Percentiles rank a stretch among this genome's conserved stretches.
Evolutionary conservation across 2,329 filamentous ascomycete species (phyloP).

Genomic region (Trichoderma asperellum): DNA sequence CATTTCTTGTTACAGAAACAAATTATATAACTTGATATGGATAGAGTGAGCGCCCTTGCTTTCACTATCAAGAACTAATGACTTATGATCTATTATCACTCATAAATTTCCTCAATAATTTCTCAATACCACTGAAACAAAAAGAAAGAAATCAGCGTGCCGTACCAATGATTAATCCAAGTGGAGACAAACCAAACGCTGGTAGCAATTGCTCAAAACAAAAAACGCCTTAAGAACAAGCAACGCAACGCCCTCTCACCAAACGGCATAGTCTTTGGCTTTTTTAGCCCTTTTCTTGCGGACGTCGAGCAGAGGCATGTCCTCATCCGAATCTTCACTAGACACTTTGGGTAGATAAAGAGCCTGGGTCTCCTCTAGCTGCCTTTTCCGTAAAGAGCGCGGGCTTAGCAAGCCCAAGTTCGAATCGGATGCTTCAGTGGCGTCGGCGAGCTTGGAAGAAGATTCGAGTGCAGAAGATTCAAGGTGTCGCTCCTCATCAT

Average conservation of each 20-base stretch:
- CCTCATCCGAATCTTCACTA: background rate
- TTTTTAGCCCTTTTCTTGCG: background rate
- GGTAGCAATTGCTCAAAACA: background rate
- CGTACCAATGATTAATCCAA: too few relatives aligned
- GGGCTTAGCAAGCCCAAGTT: background rate
- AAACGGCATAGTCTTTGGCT: background rate
- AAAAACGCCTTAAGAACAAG: background rate
- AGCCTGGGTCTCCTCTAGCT: background rate
- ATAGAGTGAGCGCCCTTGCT: background rate
- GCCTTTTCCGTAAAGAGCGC: background rate
- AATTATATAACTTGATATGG: constrained; percentile 1
- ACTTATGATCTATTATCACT: background rate
- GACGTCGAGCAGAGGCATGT: background rate
- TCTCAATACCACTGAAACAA: background rate
- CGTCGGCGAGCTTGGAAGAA: background rate
- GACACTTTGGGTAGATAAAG: background rate
- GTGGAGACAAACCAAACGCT: background rate
- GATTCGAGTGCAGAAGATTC: background rate
- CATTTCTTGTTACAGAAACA: background rate
- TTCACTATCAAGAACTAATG: constrained; percentile 13
- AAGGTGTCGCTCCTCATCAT: background rate
- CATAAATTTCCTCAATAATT: background rate
- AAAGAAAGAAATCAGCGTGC: background rate
- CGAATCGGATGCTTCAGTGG: background rate
- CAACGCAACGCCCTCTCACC: background rate